These are phyloP conservation scores for Panicum miliaceum DNA, from an alignment of 176 grass and related monocot species.

Conservation along the genomic window DNA sequence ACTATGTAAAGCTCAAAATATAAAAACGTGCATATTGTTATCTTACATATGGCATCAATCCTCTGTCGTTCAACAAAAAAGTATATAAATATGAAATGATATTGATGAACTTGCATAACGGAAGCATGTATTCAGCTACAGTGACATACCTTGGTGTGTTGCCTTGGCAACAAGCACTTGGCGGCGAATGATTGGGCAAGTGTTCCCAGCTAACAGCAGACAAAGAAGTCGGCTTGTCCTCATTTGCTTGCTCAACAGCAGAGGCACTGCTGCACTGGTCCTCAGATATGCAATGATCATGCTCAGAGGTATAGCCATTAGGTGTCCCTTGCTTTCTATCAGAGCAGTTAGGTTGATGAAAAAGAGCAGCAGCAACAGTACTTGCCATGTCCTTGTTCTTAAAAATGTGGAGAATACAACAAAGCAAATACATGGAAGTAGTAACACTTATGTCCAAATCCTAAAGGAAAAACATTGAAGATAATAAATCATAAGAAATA, in stretches of 20 bases:
- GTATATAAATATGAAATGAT: conserved; percentile 12
- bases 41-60: not conserved
- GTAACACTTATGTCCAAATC: conserved; percentile 71
- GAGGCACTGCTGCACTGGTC: conserved; percentile 31
- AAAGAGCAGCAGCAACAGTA: conserved; percentile 80
- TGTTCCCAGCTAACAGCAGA: conserved; percentile 37
- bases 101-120: conserved; percentile 1
- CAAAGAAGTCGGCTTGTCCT: conserved; percentile 34
- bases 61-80: not conserved
- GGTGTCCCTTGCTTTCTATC: conserved; percentile 44
- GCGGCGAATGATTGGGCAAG: conserved; percentile 38
- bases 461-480: conserved; percentile 55
- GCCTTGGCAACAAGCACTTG: conserved; percentile 59
- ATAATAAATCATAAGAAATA: conserved; percentile 39
- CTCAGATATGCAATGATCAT: conserved; percentile 42
- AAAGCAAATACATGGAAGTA: conserved; percentile 92
- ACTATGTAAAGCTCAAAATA: not conserved
- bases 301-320: conserved; percentile 61
- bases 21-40: not conserved
- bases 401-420: conserved; percentile 96
- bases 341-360: conserved; percentile 67
- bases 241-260: conserved; percentile 38
- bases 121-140: conserved; percentile 29
- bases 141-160: conserved; percentile 73
- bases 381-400: conserved; percentile 95